Base-by-base conservation (phyloP, 176 grass and related monocot genomes). In the Phoenix roebelenii region DNA sequence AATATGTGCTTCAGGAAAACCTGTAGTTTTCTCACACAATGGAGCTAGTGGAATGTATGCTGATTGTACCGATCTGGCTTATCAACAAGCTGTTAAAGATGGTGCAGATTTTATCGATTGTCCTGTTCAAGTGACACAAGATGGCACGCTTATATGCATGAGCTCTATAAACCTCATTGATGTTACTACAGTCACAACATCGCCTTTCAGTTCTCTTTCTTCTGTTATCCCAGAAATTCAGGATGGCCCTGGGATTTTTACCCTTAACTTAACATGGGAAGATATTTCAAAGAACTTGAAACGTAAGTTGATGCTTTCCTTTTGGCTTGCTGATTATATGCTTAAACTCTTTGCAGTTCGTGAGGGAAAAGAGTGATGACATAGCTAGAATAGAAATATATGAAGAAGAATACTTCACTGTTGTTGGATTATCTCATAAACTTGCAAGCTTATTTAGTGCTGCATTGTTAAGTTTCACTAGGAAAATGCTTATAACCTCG, bases 41-140 rank as follows among this genome's bases (percentile, higher is more conserved):
- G 90, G 90, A 69, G 85, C 67, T 64, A 95, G 90, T 49, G 90
- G 90, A 59, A 82, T 86, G 63, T 95, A 71, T 35, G 76, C 90
- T 6, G 85, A 84, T 22, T 95, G 90, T 72, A 95, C 90, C 4
- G 76, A 95, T 61, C 30, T 89, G 28, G 90, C 78, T 52, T 95
- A 95, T 24, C 23, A 24, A 12, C 72, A 75, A 69, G 90, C 90
- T 17, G 66, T 83, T 51, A 23, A 55, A 20, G 90, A 83, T 50
- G 85, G 85, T 23, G 92, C 92, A 23, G 84, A 97, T 82, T 15
- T 91, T 22, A 97, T 97, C 58, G 92, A 97, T 65, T 97, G 92
- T 66, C 55, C 65, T 30, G 65, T 97, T 82, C 81, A 91, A 84
- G 63, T 97, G 19, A 97, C 87, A 19, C 50, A 17, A 25, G 84